These are phyloP conservation scores for Penicillium sp. DNA, from an alignment of 2,329 filamentous ascomycete genomes.

Conservation along the genomic window DNA sequence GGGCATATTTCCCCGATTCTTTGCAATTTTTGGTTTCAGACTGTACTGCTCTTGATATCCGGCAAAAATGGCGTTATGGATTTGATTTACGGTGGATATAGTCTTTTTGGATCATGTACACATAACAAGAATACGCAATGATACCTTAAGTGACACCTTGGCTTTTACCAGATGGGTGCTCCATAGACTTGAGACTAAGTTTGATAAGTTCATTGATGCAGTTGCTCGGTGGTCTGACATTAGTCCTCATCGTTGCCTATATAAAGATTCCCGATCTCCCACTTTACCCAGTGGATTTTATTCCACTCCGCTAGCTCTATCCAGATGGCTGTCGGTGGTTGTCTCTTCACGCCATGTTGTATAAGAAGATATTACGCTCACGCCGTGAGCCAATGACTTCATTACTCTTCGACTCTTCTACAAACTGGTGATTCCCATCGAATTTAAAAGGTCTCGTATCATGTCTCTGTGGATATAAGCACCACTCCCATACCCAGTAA, in stretches of 20 bases:
- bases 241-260: not conserved
- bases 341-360: not conserved
- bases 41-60: constrained; percentile 10
- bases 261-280: not conserved
- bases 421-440: not conserved
- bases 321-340: not conserved
- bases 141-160: constrained; percentile 1
- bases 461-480: not conserved
- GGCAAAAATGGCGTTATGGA: constrained; percentile 4
- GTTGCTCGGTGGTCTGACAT: not conserved
- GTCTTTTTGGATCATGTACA: not conserved
- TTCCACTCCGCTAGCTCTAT: not conserved
- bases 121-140: not conserved
- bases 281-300: not conserved
- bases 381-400: not conserved
- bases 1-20: constrained; percentile 3
- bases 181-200: not conserved
- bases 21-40: not conserved
- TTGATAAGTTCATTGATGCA: not conserved
- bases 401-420: not conserved
- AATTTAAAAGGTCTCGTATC: no score
- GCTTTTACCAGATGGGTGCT: not conserved
- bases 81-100: not conserved
- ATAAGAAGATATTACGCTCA: not conserved
- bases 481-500: not conserved